These are phyloP conservation scores for Alternaria rosae DNA, from an alignment of 2,329 filamentous ascomycete genomes.

Conservation along the genomic window DNA sequence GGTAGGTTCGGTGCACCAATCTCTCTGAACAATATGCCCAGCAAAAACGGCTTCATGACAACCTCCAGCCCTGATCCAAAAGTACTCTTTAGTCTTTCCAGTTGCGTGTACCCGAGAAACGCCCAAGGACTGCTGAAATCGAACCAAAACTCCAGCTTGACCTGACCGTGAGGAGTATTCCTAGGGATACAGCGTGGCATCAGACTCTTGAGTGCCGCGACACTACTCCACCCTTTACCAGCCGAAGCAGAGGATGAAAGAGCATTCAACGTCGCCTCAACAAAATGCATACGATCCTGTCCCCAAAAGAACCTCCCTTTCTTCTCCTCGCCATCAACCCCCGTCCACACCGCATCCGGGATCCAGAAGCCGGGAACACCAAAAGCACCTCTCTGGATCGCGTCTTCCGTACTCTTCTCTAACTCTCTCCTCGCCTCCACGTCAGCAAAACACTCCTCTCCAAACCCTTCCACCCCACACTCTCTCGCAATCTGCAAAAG, in stretches of 20 bases:
- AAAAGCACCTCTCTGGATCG: conserved; percentile 44
- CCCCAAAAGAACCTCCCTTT: conserved; percentile 45
- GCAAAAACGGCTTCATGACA: conserved; percentile 42
- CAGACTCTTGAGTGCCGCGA: conserved; percentile 25
- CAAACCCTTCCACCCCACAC: conserved; percentile 29
- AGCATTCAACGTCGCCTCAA: conserved; percentile 38
- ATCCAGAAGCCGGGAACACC: conserved; percentile 49
- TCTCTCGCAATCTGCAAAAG: conserved; percentile 35
- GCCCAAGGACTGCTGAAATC: conserved; percentile 48
- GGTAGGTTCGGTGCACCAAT: conserved; percentile 47
- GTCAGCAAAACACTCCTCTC: conserved; percentile 24
- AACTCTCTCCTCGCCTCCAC: conserved; percentile 31
- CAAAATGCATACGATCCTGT: conserved; percentile 49
- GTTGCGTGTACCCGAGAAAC: conserved; percentile 45
- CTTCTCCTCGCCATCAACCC: conserved; percentile 17
- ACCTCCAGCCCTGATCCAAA: conserved; percentile 39
- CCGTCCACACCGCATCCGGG: conserved; percentile 27
- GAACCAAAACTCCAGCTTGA: conserved; percentile 44
- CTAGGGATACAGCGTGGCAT: conserved; percentile 32
- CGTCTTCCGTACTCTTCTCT: conserved; percentile 34
- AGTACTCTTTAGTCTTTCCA: conserved; percentile 33
- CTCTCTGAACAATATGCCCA: conserved; percentile 46
- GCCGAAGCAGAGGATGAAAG: neutral
- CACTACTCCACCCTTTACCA: conserved; percentile 17
- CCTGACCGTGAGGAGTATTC: conserved; percentile 8